phyloP scores from a whole-genome alignment of 148 eudicot genomes.

The Vaccinium corymbosum region DNA sequence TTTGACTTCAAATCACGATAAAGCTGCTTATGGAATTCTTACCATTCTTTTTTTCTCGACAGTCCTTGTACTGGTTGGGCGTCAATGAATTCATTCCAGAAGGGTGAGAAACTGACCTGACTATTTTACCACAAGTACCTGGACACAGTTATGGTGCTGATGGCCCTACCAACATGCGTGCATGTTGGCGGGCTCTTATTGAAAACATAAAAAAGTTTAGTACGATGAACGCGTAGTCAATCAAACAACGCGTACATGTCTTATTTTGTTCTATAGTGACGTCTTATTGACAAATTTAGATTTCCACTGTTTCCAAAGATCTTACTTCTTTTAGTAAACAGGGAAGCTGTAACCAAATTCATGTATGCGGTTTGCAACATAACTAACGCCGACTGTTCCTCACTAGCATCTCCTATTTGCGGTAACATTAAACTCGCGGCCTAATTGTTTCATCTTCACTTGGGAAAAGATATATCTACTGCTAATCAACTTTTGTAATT shows the following conservation, averaged over 20 bases:
- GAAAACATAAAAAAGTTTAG: neutral
- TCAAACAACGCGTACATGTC: neutral
- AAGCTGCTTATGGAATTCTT: neutral
- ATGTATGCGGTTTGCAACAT: constrained; percentile 25
- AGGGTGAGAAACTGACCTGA: constrained; percentile 34
- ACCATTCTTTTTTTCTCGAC: constrained; percentile 2
- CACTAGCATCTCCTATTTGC: constrained; percentile 22
- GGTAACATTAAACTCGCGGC: constrained; percentile 20
- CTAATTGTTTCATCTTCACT: neutral
- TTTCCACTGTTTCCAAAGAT: too few relatives aligned
- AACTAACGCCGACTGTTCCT: constrained; percentile 24
- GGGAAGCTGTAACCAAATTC: constrained; percentile 30
- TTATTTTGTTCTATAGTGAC: neutral
- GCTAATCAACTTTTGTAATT: constrained; percentile 6
- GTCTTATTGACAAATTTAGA: neutral
- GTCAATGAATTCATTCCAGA: constrained; percentile 34
- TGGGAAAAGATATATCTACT: neutral
- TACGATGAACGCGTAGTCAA: neutral
- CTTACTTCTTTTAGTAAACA: constrained; percentile 13
- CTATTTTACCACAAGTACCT: neutral
- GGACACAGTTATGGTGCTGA: neutral
- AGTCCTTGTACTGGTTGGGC: constrained; percentile 44
- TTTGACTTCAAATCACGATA: neutral
- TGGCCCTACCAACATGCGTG: neutral
- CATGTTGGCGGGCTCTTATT: neutral